Conservation (phyloP, 2,329 filamentous ascomycete genomes). For the Fusarium nodosum region DNA sequence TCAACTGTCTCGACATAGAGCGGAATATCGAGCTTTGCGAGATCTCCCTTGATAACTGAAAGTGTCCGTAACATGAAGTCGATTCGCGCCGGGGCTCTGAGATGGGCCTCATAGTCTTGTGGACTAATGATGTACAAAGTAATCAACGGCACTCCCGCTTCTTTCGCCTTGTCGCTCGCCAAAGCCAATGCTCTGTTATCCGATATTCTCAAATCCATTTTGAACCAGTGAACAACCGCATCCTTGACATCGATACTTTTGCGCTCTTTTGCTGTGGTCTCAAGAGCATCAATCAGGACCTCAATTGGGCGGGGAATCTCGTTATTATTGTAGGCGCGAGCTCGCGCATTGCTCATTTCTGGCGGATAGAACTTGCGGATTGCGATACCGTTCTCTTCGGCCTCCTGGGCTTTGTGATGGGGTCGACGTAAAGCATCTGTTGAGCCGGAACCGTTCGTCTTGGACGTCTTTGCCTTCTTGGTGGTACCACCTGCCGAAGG, state of each 20-base stretch:
- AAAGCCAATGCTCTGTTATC: constrained; percentile 81
- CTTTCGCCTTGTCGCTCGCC: constrained; percentile 75
- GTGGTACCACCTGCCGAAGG: constrained; percentile 41
- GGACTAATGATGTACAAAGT: constrained; percentile 84
- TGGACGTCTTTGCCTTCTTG: constrained; percentile 54
- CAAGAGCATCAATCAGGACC: constrained; percentile 70
- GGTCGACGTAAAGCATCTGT: constrained; percentile 58
- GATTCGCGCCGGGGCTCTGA: constrained; percentile 78
- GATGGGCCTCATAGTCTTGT: constrained; percentile 86
- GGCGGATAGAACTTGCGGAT: constrained; percentile 83
- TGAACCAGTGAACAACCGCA: constrained; percentile 91
- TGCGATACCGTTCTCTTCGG: constrained; percentile 72
- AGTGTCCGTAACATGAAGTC: constrained; percentile 86
- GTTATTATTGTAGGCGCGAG: constrained; percentile 78
- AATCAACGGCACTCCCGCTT: constrained; percentile 78
- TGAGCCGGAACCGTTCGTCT: constrained; percentile 41
- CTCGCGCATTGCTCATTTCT: constrained; percentile 87
- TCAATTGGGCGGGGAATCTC: constrained; percentile 81
- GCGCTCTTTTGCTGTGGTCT: constrained; percentile 69
- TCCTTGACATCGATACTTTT: constrained; percentile 66
- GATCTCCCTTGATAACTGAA: constrained; percentile 72
- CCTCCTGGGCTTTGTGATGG: constrained; percentile 61
- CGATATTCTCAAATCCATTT: constrained; percentile 78
- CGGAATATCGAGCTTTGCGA: constrained; percentile 81
- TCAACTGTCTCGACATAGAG: constrained; percentile 80